Evolutionary conservation across 2,329 filamentous ascomycete genomes (phyloP).

Genomic region (Colletotrichum sp.): DNA sequence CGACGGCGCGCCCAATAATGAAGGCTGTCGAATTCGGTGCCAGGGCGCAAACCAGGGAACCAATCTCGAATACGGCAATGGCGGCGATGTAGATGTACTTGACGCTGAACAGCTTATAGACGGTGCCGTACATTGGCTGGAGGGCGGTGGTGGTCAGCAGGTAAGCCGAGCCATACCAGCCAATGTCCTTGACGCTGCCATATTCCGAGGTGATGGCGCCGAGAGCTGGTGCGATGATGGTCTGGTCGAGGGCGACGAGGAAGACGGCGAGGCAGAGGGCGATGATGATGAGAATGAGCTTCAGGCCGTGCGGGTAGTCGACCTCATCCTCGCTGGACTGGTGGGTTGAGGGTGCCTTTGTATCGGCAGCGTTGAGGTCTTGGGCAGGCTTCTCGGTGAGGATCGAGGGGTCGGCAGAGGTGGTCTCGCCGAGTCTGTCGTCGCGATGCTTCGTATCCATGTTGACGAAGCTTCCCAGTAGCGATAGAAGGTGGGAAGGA

Average conservation of each 20-base stretch:
- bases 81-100: conserved; percentile 49
- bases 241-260: conserved; percentile 56
- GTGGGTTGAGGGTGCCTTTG: not conserved
- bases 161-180: conserved; percentile 58
- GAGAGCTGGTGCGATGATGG: conserved; percentile 55
- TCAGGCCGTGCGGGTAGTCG: conserved; percentile 44
- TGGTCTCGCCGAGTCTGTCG: not conserved
- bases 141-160: conserved; percentile 54
- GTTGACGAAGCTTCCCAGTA: not conserved
- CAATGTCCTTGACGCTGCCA: conserved; percentile 50
- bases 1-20: conserved; percentile 57
- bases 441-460: conserved; percentile 2
- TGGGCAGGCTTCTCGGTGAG: not conserved
- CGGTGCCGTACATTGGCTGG: conserved; percentile 53
- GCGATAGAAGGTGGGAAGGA: not conserved
- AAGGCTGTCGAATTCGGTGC: conserved; percentile 52
- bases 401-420: conserved; percentile 6
- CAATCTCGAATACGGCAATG: conserved; percentile 49
- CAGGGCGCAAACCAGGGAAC: conserved; percentile 48
- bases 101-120: conserved; percentile 56
- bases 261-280: conserved; percentile 53
- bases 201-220: conserved; percentile 56
- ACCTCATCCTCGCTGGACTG: conserved; percentile 19
- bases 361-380: not conserved
- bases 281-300: conserved; percentile 44